Percentiles rank a stretch among this genome's conserved stretches.
phyloP scores from a whole-genome alignment of 148 eudicot species.

The Cornus kousa region DNA sequence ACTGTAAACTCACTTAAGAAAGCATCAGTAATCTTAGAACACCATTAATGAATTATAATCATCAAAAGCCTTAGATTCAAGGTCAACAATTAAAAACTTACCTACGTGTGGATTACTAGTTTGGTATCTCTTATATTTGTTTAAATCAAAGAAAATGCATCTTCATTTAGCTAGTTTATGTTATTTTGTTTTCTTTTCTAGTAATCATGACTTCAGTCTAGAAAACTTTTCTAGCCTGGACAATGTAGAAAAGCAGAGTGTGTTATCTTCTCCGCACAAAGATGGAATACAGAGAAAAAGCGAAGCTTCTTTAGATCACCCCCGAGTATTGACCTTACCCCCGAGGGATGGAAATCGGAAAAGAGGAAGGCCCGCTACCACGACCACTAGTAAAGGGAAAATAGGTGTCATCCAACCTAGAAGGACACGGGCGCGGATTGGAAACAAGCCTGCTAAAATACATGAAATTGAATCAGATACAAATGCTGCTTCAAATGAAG shows the following conservation, averaged over 20 bases:
- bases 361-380: constrained; percentile 59
- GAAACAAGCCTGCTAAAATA: constrained; percentile 64
- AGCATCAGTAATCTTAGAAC: no score
- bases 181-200: background rate
- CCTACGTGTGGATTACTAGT: background rate
- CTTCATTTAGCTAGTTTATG: background rate
- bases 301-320: constrained; percentile 11
- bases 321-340: constrained; percentile 19
- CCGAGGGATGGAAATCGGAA: constrained; percentile 39
- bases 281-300: constrained; percentile 27
- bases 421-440: constrained; percentile 45
- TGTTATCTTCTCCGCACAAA: constrained; percentile 25
- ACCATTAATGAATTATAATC: no score
- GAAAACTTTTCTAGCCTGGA: constrained; percentile 22
- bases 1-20: no score
- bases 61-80: no score
- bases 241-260: constrained; percentile 11
- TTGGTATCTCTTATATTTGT: background rate
- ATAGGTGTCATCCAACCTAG: constrained; percentile 42
- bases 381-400: constrained; percentile 35
- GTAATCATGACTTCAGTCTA: constrained; percentile 16
- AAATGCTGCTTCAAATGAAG: constrained; percentile 30
- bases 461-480: constrained; percentile 40
- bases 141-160: background rate
- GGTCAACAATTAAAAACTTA: background rate